Evolutionary conservation across 2,329 filamentous ascomycete species (phyloP), one percentile per base, ranked within the genome.

Genomic region (Grosmannia serpens): DNA sequence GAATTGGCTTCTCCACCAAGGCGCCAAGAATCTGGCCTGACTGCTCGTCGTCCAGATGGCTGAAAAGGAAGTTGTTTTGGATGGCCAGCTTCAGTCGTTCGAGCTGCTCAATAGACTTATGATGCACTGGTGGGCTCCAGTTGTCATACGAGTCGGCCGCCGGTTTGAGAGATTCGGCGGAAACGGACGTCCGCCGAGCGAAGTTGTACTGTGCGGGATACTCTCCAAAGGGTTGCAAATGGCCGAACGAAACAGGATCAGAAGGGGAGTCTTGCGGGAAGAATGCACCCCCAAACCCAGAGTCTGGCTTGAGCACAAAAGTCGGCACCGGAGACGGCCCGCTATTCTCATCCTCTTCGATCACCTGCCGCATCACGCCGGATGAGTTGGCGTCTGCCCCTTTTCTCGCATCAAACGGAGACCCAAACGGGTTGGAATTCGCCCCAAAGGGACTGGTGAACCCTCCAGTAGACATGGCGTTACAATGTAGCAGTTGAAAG

Each of bases 161-260:
- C 22, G 94, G 94, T 72, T 96, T 95, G 68, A 97, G 80, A 1
- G 92, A 96, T 74, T 99, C 94, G 55, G 94, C 94, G 47, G 94
- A 97, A 57, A 99, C 94, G 4, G 94, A 97, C 46, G 91, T 96
- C 67, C 94, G 89, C 63, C 94, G 88, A 66, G 84, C 88, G 73
- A 96, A 86, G 71, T 95, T 95, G 75, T 96, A 97, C 71, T 97
- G 91, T 65, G 83, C 87, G 58, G 94, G 94, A 69, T 96, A 89
- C 66, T 83, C 85, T 64, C 89, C 85, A 46, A 80, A 74, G 61
- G 79, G 78, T 26, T 77, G 70, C 65, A 71, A 72, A 70, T 78
- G 69, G 31, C 81, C 80, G 65, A 84, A 84, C n/a, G 76, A 75
- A 7, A 55, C 50, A 8, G 29, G 17, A 4, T 60, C 50, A 6